Conservation (phyloP, 169 alveolate species). For the Plasmodium chabaudi region DNA sequence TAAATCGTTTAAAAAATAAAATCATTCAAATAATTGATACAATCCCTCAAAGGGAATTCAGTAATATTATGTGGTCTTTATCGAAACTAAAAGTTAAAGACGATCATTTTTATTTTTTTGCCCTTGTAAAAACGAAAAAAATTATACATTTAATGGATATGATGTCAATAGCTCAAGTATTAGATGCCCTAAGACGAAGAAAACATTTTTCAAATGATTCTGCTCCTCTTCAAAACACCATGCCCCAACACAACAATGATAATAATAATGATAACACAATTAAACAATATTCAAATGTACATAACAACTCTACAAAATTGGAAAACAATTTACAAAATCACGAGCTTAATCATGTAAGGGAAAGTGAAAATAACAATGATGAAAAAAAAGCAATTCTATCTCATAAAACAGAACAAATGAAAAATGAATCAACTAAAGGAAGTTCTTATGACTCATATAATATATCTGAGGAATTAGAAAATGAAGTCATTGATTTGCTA, state of each 20-base stretch:
- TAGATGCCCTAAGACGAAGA: slow-evolving; percentile 71
- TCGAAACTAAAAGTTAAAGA: slow-evolving; percentile 66
- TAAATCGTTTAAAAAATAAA: slow-evolving; percentile 54
- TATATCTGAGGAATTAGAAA: slow-evolving; percentile 46
- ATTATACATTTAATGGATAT: slow-evolving; percentile 51
- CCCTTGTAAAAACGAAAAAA: slow-evolving; percentile 32
- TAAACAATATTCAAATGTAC: not conserved
- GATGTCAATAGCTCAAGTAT: slow-evolving; percentile 77
- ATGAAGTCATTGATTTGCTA: slow-evolving; percentile 44
- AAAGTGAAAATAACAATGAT: not conserved
- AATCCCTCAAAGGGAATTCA: slow-evolving; percentile 76
- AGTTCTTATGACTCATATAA: not conserved
- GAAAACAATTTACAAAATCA: slow-evolving; percentile 2
- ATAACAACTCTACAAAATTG: not conserved
- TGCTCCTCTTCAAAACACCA: not conserved
- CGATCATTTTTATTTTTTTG: slow-evolving; percentile 23
- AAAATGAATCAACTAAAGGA: not conserved
- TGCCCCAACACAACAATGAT: not conserved
- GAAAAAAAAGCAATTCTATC: not conserved
- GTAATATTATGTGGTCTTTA: slow-evolving; percentile 75
- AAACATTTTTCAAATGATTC: slow-evolving; percentile 10
- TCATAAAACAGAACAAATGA: not conserved
- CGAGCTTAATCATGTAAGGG: too few relatives aligned
- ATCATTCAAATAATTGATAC: slow-evolving; percentile 55
- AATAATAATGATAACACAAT: not conserved